Percentiles rank a stretch among this genome's conserved stretches.
These are phyloP conservation scores for Lactifluus subvellereus DNA, from an alignment of 768 basidiomycete species.

Conservation along the genomic window DNA sequence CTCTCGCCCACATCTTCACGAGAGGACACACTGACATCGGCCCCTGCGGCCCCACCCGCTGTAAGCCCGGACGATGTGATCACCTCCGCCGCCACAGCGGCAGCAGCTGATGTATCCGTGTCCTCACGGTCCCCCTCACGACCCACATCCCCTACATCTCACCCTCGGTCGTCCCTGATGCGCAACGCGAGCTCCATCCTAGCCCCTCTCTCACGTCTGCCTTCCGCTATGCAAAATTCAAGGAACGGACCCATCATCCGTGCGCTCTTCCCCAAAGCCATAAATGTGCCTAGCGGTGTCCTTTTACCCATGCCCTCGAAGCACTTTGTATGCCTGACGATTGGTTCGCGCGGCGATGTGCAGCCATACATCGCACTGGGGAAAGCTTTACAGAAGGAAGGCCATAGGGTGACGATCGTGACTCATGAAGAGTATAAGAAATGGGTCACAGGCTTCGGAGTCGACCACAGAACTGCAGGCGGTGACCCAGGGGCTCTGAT, in stretches of 20 bases:
- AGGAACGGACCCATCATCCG: constrained; percentile 32
- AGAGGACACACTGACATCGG: not conserved
- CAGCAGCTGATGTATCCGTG: not conserved
- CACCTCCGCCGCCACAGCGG: not conserved
- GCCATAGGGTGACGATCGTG: constrained; percentile 43
- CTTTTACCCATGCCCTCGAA: constrained; percentile 33
- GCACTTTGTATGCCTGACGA: constrained; percentile 60
- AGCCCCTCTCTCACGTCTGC: constrained; percentile 40
- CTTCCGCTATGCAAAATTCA: constrained; percentile 31
- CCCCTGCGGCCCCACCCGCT: not conserved
- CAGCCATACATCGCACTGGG: constrained; percentile 47
- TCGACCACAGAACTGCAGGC: constrained; percentile 55
- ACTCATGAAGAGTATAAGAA: constrained; percentile 45
- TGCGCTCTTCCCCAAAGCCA: constrained; percentile 39
- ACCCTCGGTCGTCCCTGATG: constrained; percentile 2
- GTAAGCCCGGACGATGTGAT: not conserved
- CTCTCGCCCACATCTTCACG: not conserved
- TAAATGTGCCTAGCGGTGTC: constrained; percentile 41
- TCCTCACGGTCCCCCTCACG: not conserved
- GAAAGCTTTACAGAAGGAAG: constrained; percentile 36
- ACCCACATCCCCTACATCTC: not conserved
- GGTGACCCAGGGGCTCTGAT: constrained; percentile 66
- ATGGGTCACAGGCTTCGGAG: constrained; percentile 57
- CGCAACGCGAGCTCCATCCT: constrained; percentile 36
- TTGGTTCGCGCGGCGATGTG: constrained; percentile 54